Evolutionary conservation across 176 grass and related monocot genomes (phyloP).

Genomic region (Oryza meyeriana): DNA sequence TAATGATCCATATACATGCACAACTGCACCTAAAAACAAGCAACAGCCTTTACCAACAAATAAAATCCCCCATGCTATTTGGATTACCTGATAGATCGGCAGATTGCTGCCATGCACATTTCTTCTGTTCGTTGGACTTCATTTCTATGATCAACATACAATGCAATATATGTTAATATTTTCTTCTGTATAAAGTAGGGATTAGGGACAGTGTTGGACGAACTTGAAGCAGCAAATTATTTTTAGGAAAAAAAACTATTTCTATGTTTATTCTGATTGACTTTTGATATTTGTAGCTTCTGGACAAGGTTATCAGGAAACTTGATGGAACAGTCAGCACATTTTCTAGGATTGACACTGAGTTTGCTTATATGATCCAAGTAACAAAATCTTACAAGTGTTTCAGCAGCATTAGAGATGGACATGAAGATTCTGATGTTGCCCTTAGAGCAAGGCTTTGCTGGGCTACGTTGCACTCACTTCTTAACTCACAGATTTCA

Average conservation of each 20-base stretch:
- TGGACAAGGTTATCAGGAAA: conserved; percentile 81
- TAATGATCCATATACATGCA: background rate
- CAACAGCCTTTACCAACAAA: background rate
- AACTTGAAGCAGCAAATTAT: background rate
- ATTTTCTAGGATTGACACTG: conserved; percentile 78
- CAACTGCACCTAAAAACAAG: conserved; percentile 10
- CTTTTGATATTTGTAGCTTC: conserved; percentile 57
- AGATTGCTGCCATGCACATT: background rate
- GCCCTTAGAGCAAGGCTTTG: conserved; percentile 64
- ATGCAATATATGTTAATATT: conserved; percentile 9
- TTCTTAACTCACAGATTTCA: conserved; percentile 83
- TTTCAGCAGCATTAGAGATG: conserved; percentile 72
- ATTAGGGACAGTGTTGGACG: background rate
- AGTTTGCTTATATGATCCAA: conserved; percentile 88
- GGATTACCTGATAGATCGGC: background rate
- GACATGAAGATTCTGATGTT: conserved; percentile 61
- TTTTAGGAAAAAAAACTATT: background rate
- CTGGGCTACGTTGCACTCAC: conserved; percentile 81
- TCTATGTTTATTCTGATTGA: conserved; percentile 27
- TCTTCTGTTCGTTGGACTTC: background rate
- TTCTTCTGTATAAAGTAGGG: conserved; percentile 1
- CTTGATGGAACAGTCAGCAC: conserved; percentile 73
- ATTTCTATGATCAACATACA: background rate
- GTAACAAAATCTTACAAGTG: conserved; percentile 78
- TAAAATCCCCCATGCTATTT: background rate